Conservation (phyloP, 768 basidiomycete genomes). For the Boletus speciosus region DNA sequence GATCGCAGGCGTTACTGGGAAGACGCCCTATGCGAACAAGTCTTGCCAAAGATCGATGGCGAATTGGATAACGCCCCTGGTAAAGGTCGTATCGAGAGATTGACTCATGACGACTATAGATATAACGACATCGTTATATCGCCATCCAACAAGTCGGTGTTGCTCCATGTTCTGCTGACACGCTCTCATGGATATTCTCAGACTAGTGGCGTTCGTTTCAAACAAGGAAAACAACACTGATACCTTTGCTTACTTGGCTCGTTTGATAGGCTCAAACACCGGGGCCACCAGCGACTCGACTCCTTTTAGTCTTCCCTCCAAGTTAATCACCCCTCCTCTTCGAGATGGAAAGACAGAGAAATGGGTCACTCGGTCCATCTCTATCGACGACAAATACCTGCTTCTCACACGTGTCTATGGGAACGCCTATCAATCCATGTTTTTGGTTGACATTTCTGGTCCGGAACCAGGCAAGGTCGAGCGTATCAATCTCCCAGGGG, state of each 20-base stretch:
- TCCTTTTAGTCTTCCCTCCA: conserved; percentile 33
- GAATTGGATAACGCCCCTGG: conserved; percentile 40
- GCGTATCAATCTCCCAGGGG: conserved; percentile 34
- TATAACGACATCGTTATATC: conserved; percentile 32
- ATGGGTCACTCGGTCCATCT: conserved; percentile 34
- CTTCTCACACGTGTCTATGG: conserved; percentile 31
- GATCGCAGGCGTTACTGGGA: conserved; percentile 42
- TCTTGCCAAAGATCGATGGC: conserved; percentile 34
- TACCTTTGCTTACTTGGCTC: conserved; percentile 36
- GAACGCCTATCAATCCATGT: conserved; percentile 28
- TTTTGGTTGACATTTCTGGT: conserved; percentile 35
- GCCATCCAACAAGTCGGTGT: conserved; percentile 34
- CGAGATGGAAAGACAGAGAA: conserved; percentile 31
- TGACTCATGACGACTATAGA: conserved; percentile 39
- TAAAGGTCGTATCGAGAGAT: conserved; percentile 38
- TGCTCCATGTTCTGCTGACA: background rate
- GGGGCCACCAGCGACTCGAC: conserved; percentile 27
- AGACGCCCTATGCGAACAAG: conserved; percentile 24
- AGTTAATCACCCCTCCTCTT: conserved; percentile 32
- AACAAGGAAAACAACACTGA: conserved; percentile 41
- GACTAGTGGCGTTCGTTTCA: conserved; percentile 38
- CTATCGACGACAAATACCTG: conserved; percentile 38
- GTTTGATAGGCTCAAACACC: conserved; percentile 30
- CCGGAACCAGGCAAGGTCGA: conserved; percentile 21
- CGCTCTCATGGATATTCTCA: conserved; percentile 12